Base-by-base conservation (phyloP, 352 stramenopile species). In the Phytopythium sindhum region DNA sequence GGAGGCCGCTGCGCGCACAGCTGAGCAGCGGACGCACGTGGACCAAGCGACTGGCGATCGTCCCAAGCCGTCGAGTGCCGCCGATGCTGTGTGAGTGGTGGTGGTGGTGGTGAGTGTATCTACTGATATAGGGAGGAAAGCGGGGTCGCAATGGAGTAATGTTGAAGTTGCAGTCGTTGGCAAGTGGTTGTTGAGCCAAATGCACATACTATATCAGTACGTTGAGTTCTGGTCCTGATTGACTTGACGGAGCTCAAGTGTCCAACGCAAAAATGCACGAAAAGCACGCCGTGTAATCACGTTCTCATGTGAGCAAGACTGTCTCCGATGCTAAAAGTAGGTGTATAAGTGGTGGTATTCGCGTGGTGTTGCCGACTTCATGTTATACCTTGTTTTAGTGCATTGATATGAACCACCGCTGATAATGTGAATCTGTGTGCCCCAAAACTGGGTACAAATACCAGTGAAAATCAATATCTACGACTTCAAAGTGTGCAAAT, bases 1-100 rank as follows among this genome's bases (percentile, higher is more conserved):
- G 68, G 55, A 51, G 14, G n/a, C 56, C 14, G 17, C 39, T 52
- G 68, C 68, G 0, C 39, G 39, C 26, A 56, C 54, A 2, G 62
- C 61, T 17, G 54, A 64, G 59, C 45, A 39, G 45, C 54, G 54
- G 19, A 41, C 41, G 23, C 37, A 61, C 24, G 17, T 53, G 24
- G 42, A 39, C n/a, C 5, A 7, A 5, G 10, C 35, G 35, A 35
- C 8, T 4, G 35, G 21, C 0, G 54, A 23, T 5, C 33, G 2
- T 4, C 4, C 11, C 35, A 31, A 50, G 12, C 33, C 35, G 15
- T 24, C 24, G 35, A 10, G 4, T 14, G 53, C 24, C 8, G 53
- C 53, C 11, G 26, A 24, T 24, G 54, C 35, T 0, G 54, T 35
- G 21, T 60, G 26, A 60, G 9, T 33, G 47, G n/a, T n/a, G n/a